phyloP scores from a whole-genome alignment of 108 stramenopile species.

The Tribonema minus region DNA sequence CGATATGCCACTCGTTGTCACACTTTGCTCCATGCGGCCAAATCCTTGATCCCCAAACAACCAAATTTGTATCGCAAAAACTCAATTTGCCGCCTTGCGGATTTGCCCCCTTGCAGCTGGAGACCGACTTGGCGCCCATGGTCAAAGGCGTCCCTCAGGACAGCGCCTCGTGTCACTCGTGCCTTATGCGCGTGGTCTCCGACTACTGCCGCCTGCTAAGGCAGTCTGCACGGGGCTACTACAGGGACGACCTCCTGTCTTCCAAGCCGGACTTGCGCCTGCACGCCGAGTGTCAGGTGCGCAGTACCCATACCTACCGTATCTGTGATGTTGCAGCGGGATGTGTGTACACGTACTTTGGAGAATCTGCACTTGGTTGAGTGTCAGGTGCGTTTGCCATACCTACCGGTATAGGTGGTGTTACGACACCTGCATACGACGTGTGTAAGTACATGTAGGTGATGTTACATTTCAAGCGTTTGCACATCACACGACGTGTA shows the following conservation, averaged over 20 bases:
- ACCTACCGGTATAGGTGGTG: not conserved
- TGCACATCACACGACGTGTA: no score
- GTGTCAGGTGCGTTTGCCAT: not conserved
- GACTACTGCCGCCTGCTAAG: constrained; percentile 44
- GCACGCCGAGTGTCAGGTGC: constrained; percentile 10
- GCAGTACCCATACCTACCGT: no score
- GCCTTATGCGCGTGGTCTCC: constrained; percentile 37
- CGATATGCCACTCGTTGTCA: not conserved
- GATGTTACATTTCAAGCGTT: no score
- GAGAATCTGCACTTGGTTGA: not conserved
- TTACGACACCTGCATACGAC: not conserved
- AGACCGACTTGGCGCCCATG: constrained; percentile 35
- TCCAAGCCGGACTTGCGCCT: constrained; percentile 17
- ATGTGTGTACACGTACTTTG: no score
- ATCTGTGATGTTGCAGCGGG: no score
- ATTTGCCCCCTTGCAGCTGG: constrained; percentile 1
- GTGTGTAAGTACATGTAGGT: no score
- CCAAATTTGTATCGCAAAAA: not conserved
- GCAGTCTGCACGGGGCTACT: constrained; percentile 45
- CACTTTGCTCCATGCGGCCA: no score
- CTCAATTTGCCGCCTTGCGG: not conserved
- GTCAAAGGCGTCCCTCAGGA: constrained; percentile 40
- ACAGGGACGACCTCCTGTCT: constrained; percentile 36
- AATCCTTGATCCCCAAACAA: no score
- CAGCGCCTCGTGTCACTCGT: constrained; percentile 25